Evolutionary conservation across 1,284 basidiomycete genomes (phyloP).

Genomic region (Meripilus lineatus): DNA sequence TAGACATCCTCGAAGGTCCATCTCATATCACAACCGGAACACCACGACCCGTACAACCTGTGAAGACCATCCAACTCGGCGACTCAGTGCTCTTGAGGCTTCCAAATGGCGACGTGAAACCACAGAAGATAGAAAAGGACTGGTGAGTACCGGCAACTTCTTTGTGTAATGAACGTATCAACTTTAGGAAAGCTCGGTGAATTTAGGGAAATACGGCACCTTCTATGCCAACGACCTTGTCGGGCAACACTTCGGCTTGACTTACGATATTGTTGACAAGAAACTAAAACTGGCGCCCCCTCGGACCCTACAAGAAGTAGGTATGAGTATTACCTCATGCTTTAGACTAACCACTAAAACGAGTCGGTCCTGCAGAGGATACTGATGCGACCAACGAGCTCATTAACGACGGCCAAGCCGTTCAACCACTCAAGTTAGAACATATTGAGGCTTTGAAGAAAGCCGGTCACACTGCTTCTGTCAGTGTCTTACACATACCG

Average conservation of each 20-base stretch:
- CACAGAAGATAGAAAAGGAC: conserved; percentile 61
- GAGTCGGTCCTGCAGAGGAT: conserved; percentile 55
- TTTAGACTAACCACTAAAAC: conserved; percentile 2
- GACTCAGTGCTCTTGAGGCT: conserved; percentile 63
- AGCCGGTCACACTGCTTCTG: conserved; percentile 70
- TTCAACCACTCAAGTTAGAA: conserved; percentile 73
- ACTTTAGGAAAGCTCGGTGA: conserved; percentile 19
- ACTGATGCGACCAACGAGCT: conserved; percentile 88
- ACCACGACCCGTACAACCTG: too few relatives aligned
- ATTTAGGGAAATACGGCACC: conserved; percentile 70
- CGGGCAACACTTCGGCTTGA: conserved; percentile 69
- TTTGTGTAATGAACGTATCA: not conserved
- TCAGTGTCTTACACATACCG: conserved; percentile 26
- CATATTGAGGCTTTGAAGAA: conserved; percentile 82
- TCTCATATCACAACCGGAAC: conserved; percentile 14
- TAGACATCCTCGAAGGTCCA: conserved; percentile 25
- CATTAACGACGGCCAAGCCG: conserved; percentile 76
- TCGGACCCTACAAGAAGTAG: conserved; percentile 66
- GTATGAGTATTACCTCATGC: conserved; percentile 39
- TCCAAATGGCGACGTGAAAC: conserved; percentile 66
- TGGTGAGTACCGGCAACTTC: conserved; percentile 42
- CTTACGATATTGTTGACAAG: conserved; percentile 73
- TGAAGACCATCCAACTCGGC: conserved; percentile 46
- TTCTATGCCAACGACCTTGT: conserved; percentile 69
- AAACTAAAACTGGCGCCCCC: conserved; percentile 59